A percentile compares a stretch with the other conserved stretches of the same genome.
These are phyloP conservation scores for Pogostemon cablin DNA, from an alignment of 257 asterid species.

Conservation along the genomic window DNA sequence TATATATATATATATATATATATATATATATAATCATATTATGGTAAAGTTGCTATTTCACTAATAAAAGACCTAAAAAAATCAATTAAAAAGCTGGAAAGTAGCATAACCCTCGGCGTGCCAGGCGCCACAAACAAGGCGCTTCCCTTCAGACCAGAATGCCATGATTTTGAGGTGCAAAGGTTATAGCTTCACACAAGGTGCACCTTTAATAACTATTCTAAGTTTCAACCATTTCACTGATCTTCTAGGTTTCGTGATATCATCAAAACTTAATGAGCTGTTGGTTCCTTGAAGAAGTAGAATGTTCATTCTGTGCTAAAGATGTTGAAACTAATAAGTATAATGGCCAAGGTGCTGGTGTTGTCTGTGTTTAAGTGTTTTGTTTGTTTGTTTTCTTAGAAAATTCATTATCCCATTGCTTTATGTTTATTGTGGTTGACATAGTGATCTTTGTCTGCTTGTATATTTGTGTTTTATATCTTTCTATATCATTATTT, in stretches of 20 bases:
- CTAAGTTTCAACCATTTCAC: neutral
- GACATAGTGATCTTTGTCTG: conserved; percentile 4
- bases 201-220: too few relatives aligned
- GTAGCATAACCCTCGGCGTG: too few relatives aligned
- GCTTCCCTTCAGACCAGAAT: too few relatives aligned
- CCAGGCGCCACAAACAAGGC: too few relatives aligned
- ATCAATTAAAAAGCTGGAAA: too few relatives aligned
- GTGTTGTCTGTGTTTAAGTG: neutral
- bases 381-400: conserved; percentile 14
- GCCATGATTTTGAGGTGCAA: too few relatives aligned
- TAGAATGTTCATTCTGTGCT: neutral
- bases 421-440: conserved; percentile 5
- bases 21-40: too few relatives aligned
- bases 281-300: conserved; percentile 12
- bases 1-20: too few relatives aligned
- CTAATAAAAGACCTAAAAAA: too few relatives aligned
- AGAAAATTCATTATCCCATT: conserved; percentile 11
- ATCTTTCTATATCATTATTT: conserved; percentile 5
- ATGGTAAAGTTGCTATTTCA: too few relatives aligned
- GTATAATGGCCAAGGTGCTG: conserved; percentile 17
- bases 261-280: neutral
- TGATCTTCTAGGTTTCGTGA: neutral
- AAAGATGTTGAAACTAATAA: conserved; percentile 18
- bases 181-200: too few relatives aligned
- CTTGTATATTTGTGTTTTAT: neutral